Evolutionary conservation across 257 asterid genomes (phyloP), one percentile per base, ranked within the genome.

Genomic region (Solanum piurae): DNA sequence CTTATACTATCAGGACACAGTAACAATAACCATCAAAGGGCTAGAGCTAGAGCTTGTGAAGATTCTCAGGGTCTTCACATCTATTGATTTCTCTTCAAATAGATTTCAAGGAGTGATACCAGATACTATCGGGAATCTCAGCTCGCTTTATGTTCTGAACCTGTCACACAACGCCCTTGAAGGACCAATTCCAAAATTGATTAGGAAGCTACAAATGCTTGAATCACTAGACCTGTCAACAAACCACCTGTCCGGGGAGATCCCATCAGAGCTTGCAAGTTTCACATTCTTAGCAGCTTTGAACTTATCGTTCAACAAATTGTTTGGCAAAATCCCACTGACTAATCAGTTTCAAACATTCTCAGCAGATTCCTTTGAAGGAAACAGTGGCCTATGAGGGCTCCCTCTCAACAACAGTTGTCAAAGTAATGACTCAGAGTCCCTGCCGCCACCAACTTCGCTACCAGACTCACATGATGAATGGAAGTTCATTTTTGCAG

Each of bases 11-110:
- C 92, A 92, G 92, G 93, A 94, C 60, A 86, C 91, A 1, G 95
- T 96, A 55, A 91, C 88, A 18, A 89, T 93, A 20, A 94, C 94
- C 83, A 44, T 91, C 58, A 96, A 95, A 93, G 96, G 99, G 8
- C 46, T 79, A 0, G 94, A 95, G 84, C 3, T 88, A 86, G 92
- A 94, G 90, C 92, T 95, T 33, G 91, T 74, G 86, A 95, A 95
- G 84, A 93, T 94, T 58, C 88, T 93, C 69, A 93, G 87, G 29
- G 86, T 90, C 31, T 92, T 66, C 36, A 89, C 91, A 66, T 40
- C 90, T 5, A 31, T 93, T 25, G 92, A 93, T 84, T 55, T 55
- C n/a, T 55, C 1, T 55, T 55, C 64, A 20, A 55, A 55, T 18
- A 55, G 64, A 55, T 18, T 93, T 75, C 38, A 49, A 20, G 92